Base-by-base conservation (phyloP, 148 eudicot species). In the Cornus kousa region DNA sequence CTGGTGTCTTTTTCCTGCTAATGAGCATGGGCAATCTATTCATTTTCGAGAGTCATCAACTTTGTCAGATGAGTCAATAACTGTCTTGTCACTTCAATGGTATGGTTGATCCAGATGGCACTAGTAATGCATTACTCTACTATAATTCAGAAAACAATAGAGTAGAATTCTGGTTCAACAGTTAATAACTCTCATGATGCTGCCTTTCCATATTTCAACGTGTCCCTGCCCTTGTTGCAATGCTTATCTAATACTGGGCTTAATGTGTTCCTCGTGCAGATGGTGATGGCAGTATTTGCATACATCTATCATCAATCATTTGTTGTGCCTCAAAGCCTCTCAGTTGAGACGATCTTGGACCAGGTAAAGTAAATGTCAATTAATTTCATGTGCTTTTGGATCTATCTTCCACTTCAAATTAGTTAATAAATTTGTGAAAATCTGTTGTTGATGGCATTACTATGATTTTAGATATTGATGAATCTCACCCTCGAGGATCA, bases 221-320 rank as follows among this genome's bases (percentile, higher is more conserved):
- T 43, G 48, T 43, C 48, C 1, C 1, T 4, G 48, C 48, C 9
- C 48, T 43, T 43, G 48, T 43, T 53, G 59, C 59, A 53, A 53
- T 11, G 59, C 7, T 11, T 11, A 16, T 53, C 59, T 53, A 4
- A 17, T 53, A 16, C 19, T 53, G 59, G 14, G 59, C 28, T 46
- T 31, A 24, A 43, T 67, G 20, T 40, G 39, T 3, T 37, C 7
- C 37, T 67, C 74, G 4, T 82, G 85, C 91, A 92, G 97, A 90
- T 90, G 94, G 94, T 90, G 84, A 92, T 92, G 97, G 97, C 92
- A n/a, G 91, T 92, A 32, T 90, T 92, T 71, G 94, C 97, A 20
- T 92, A 92, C 83, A 92, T 90, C 60, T 92, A 92, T 74, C 90
- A 90, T 70, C 94, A 90, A 79, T 92, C 97, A 10, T 92, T 92